A percentile compares a stretch with the other conserved stretches of the same genome.
phyloP scores from a whole-genome alignment of 2,329 filamentous ascomycete genomes.

The Nigrograna mackinnonii region DNA sequence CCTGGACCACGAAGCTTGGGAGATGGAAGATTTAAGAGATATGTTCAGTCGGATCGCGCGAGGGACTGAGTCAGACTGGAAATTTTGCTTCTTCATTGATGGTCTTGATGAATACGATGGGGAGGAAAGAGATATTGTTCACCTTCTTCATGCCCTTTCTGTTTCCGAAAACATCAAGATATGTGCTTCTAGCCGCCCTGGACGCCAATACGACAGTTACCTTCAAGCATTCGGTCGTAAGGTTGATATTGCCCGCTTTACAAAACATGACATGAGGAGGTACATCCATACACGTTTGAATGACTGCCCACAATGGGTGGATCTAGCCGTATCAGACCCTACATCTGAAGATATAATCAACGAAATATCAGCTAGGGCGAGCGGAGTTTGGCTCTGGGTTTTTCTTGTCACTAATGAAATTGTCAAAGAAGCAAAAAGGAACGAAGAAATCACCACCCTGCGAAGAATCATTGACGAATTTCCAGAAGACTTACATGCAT shows the following conservation, averaged over 20 bases:
- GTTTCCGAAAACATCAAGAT: slow-evolving; percentile 15
- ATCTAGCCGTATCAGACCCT: slow-evolving; percentile 1
- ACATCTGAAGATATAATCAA: slow-evolving; percentile 4
- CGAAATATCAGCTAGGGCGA: slow-evolving; percentile 4
- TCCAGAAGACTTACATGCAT: slow-evolving; percentile 10
- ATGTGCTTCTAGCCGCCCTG: slow-evolving; percentile 22
- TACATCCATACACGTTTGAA: slow-evolving; percentile 8
- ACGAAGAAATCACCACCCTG: slow-evolving; percentile 6
- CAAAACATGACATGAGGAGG: slow-evolving; percentile 12
- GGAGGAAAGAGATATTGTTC: slow-evolving; percentile 13
- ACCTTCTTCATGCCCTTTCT: slow-evolving; percentile 8
- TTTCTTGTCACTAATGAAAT: slow-evolving; percentile 11
- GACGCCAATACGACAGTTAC: slow-evolving; percentile 9
- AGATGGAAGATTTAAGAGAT: slow-evolving; percentile 6
- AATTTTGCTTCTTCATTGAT: slow-evolving; percentile 18
- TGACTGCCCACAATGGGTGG: neutral
- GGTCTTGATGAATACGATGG: slow-evolving; percentile 16
- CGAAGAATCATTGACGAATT: slow-evolving; percentile 6
- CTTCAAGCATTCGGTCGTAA: slow-evolving; percentile 3
- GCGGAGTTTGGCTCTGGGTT: slow-evolving; percentile 18
- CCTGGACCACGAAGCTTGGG: slow-evolving; percentile 11
- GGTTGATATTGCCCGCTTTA: slow-evolving; percentile 13
- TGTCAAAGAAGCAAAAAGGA: slow-evolving; percentile 6
- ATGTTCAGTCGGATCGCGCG: slow-evolving; percentile 4
- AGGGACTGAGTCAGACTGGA: slow-evolving; percentile 4